A percentile compares a stretch with the other conserved stretches of the same genome.
These are phyloP conservation scores for Mycena vitilis DNA, from an alignment of 768 basidiomycete genomes.

Conservation along the genomic window DNA sequence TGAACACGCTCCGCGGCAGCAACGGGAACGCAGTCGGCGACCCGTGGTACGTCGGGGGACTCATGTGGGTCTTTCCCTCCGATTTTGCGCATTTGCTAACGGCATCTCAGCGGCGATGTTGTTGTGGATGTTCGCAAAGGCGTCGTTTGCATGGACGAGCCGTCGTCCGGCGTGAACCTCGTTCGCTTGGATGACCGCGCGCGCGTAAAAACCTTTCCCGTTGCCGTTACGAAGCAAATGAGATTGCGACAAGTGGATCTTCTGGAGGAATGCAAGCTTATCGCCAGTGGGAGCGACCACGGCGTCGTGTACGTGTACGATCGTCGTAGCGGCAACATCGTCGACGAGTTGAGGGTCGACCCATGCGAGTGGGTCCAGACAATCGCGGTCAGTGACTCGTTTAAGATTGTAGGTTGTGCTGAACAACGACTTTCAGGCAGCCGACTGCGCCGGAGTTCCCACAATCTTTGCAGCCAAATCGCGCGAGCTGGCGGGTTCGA, in stretches of 20 bases:
- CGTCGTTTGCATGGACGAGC: constrained; percentile 31
- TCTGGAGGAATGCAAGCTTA: constrained; percentile 24
- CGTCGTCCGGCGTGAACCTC: constrained; percentile 19
- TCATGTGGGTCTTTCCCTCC: constrained; percentile 34
- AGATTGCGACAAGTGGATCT: constrained; percentile 32
- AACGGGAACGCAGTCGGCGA: constrained; percentile 23
- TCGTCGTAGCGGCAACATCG: constrained; percentile 21
- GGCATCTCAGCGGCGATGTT: constrained; percentile 25
- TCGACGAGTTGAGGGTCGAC: constrained; percentile 29
- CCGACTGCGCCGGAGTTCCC: constrained; percentile 22
- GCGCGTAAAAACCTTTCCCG: constrained; percentile 28
- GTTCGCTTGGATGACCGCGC: constrained; percentile 22
- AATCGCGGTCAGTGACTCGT: constrained; percentile 22
- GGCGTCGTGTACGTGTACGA: constrained; percentile 36
- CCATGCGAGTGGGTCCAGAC: constrained; percentile 32
- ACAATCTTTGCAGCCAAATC: constrained; percentile 30
- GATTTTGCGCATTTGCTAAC: constrained; percentile 10
- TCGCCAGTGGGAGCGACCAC: constrained; percentile 37
- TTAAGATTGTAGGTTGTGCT: constrained; percentile 18
- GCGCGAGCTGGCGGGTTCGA: constrained; percentile 16
- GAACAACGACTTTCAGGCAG: constrained; percentile 19
- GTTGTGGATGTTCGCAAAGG: constrained; percentile 24
- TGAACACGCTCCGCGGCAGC: constrained; percentile 32
- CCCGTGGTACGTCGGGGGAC: constrained; percentile 28
- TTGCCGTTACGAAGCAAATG: constrained; percentile 24